Percentiles rank a stretch among this genome's conserved stretches.
Evolutionary conservation across 2,329 filamentous ascomycete genomes (phyloP).

Genomic region (Botryotinia narcissicola): DNA sequence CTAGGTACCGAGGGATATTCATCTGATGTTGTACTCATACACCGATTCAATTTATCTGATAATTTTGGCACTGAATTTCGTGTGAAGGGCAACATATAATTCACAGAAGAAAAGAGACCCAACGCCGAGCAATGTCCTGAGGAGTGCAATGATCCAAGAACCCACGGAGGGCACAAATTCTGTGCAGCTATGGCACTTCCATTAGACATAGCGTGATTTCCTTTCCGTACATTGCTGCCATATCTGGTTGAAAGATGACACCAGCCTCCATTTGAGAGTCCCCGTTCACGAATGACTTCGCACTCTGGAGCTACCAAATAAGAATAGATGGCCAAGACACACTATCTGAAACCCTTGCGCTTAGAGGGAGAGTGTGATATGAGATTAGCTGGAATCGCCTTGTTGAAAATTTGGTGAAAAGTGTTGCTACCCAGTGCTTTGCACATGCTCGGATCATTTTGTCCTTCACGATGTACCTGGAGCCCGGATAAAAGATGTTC

Average conservation of each 20-base stretch:
- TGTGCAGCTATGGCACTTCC: background rate
- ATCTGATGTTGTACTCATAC: background rate
- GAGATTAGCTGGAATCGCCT: background rate
- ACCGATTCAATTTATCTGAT: background rate
- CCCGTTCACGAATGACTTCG: background rate
- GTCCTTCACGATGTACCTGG: background rate
- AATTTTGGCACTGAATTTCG: background rate
- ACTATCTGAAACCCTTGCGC: background rate
- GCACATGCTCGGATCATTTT: background rate
- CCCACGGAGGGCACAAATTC: background rate
- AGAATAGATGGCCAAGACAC: background rate
- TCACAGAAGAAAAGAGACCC: background rate
- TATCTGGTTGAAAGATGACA: background rate
- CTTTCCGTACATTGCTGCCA: background rate
- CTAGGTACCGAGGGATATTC: too few relatives aligned
- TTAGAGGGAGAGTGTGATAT: too few relatives aligned
- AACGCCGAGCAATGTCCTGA: background rate
- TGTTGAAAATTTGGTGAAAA: background rate
- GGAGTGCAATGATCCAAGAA: too few relatives aligned
- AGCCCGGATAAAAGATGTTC: background rate
- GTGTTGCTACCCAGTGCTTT: background rate
- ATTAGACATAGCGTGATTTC: background rate
- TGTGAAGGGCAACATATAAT: background rate
- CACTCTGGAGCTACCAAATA: background rate
- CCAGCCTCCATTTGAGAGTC: too few relatives aligned